Base-by-base conservation (phyloP, 306 rosid genomes). In the Hippophae tibetana region DNA sequence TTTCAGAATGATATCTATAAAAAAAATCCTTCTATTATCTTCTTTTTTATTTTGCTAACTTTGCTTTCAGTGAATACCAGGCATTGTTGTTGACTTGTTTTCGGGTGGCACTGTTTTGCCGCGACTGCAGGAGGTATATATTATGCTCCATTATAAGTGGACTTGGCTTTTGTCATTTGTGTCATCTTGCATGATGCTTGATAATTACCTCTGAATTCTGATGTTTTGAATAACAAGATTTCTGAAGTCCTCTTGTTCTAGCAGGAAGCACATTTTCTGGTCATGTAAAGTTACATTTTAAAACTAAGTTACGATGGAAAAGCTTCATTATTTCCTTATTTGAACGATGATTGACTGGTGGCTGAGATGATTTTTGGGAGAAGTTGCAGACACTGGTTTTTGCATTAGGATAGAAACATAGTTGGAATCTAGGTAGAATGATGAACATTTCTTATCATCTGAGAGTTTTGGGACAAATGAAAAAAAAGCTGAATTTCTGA, bases 61-160 rank as follows among this genome's bases (percentile, higher is more conserved):
- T 59, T 74, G 75, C 63, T 85, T 58, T 66, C 64, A 64, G 69
- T 56, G 53, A 49, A 76, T 76, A 57, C 60, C 86, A 92, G 96
- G 96, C 66, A 80, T 92, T 71, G 60, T 83, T 26, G 78, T 87
- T 65, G 98, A 92, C 75, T 78, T 92, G 79, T 87, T 87, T 76
- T 73, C 96, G 38, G 72, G 77, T 64, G 98, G 96, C 72, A 67
- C 65, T 69, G 82, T 85, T 66, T 76, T 92, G 77, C 84, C 89
- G 55, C 95, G 85, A 69, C 74, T 92, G 76, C 66, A 85, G 66
- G 83, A 87, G 96, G 98, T 92, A 65, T 51, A 78, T 64, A 58
- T 44, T 58, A 49, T 61, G 27, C 54, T 69, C 61, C 65, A 13
- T 70, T 64, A 47, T 51, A 41, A 27, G 42, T 56, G 60, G 49